A percentile compares a stretch with the other conserved stretches of the same genome.
Conservation (phyloP, 192 early-diverging fungal genomes). For the Coemansia erecta region DNA sequence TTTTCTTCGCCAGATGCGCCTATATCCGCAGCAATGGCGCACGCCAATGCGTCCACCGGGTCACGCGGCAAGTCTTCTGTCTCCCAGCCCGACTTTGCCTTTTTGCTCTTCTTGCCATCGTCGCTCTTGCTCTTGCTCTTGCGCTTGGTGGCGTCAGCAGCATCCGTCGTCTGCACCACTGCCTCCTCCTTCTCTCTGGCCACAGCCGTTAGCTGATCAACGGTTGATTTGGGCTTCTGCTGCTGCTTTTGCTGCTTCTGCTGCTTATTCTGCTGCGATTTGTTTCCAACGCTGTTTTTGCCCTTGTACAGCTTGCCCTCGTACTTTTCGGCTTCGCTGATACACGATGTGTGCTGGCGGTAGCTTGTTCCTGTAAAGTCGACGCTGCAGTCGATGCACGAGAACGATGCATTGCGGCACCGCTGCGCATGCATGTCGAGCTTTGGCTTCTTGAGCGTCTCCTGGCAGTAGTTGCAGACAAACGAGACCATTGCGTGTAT, state of each 20-base stretch:
- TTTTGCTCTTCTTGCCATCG: conserved; percentile 6
- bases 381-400: conserved; percentile 87
- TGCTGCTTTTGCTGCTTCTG: conserved; percentile 1
- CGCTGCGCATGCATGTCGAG: conserved; percentile 77
- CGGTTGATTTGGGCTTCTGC: conserved; percentile 22
- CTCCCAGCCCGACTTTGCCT: conserved; percentile 22
- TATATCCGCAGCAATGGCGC: conserved; percentile 20
- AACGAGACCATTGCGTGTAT: conserved; percentile 57
- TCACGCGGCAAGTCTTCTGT: conserved; percentile 9
- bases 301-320: conserved; percentile 52
- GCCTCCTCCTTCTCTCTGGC: conserved; percentile 23
- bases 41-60: conserved; percentile 21
- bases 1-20: not conserved
- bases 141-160: not conserved
- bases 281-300: not conserved
- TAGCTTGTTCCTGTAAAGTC: conserved; percentile 80
- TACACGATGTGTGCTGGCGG: conserved; percentile 82
- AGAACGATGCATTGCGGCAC: conserved; percentile 82
- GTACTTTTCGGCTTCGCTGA: conserved; percentile 93
- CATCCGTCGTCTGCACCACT: too few relatives aligned
- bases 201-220: conserved; percentile 37
- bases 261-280: conserved; percentile 6
- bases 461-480: conserved; percentile 71
- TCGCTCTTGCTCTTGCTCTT: conserved; percentile 23
- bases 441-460: conserved; percentile 94